A percentile compares a stretch with the other conserved stretches of the same genome.
phyloP scores from a whole-genome alignment of 257 asterid genomes.

The Prunella vulgaris region DNA sequence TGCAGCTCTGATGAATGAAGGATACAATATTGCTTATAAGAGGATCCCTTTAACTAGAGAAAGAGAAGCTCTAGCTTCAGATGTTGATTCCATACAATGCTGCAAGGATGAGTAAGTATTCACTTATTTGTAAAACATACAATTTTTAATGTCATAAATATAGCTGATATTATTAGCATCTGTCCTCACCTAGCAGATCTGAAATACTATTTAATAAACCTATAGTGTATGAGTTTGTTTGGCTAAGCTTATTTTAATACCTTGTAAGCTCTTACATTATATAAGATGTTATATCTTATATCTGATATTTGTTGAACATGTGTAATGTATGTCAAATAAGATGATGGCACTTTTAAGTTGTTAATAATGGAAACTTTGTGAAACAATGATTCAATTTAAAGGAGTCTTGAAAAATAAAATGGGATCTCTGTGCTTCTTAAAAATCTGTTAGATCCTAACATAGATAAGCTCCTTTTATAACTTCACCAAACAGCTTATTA shows the following conservation, averaged over 20 bases:
- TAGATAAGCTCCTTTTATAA: background rate
- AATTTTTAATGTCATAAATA: constrained; percentile 6
- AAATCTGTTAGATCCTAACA: background rate
- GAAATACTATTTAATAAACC: background rate
- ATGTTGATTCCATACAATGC: constrained; percentile 89
- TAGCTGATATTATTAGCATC: constrained; percentile 1
- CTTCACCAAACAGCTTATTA: background rate
- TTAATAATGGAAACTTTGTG: background rate
- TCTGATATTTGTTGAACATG: background rate
- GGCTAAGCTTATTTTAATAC: background rate
- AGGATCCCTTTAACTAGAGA: constrained; percentile 97
- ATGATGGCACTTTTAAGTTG: background rate
- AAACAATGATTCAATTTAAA: background rate
- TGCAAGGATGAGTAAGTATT: constrained; percentile 79
- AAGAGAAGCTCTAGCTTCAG: constrained; percentile 91
- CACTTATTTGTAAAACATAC: constrained; percentile 8
- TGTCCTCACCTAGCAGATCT: background rate
- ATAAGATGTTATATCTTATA: background rate
- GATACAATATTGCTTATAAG: constrained; percentile 57
- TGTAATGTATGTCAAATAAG: background rate
- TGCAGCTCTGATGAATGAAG: constrained; percentile 59
- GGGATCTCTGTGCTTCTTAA: background rate
- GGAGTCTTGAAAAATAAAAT: background rate
- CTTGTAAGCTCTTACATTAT: background rate
- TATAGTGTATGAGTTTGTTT: background rate